These are phyloP conservation scores for Stipa capillata DNA, from an alignment of 176 grass and related monocot genomes.

Conservation along the genomic window DNA sequence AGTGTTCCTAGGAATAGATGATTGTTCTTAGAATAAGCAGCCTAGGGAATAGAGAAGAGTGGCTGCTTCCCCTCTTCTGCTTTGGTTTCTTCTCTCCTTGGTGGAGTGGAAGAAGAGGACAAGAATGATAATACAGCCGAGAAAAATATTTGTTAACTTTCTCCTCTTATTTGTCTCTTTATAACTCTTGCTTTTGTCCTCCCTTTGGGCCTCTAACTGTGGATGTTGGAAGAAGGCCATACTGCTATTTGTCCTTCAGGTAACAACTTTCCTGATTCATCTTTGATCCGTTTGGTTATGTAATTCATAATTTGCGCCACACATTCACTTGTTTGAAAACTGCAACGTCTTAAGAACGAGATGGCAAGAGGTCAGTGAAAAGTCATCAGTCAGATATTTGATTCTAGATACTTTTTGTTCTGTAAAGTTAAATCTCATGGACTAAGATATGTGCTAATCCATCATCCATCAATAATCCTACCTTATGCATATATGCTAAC, in stretches of 20 bases:
- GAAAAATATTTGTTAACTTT: conserved; percentile 21
- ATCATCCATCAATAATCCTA: background rate
- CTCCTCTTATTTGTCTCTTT: conserved; percentile 23
- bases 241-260: conserved; percentile 22
- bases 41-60: conserved; percentile 32
- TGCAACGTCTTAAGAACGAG: conserved; percentile 3
- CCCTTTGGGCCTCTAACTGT: conserved; percentile 16
- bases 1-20: conserved; percentile 34
- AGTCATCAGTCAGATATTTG: background rate
- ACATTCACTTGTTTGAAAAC: background rate
- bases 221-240: conserved; percentile 21
- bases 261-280: conserved; percentile 22
- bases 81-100: conserved; percentile 51
- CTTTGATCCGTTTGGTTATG: conserved; percentile 1
- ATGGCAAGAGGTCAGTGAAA: background rate
- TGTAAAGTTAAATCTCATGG: background rate
- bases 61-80: conserved; percentile 12
- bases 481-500: background rate
- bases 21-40: conserved; percentile 9
- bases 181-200: conserved; percentile 37
- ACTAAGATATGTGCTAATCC: background rate
- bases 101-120: conserved; percentile 28
- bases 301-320: background rate
- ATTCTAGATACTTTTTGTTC: background rate
- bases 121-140: conserved; percentile 19